Conservation (phyloP, 1,284 basidiomycete genomes). For the Apiotrichum mycotoxinovorans region DNA sequence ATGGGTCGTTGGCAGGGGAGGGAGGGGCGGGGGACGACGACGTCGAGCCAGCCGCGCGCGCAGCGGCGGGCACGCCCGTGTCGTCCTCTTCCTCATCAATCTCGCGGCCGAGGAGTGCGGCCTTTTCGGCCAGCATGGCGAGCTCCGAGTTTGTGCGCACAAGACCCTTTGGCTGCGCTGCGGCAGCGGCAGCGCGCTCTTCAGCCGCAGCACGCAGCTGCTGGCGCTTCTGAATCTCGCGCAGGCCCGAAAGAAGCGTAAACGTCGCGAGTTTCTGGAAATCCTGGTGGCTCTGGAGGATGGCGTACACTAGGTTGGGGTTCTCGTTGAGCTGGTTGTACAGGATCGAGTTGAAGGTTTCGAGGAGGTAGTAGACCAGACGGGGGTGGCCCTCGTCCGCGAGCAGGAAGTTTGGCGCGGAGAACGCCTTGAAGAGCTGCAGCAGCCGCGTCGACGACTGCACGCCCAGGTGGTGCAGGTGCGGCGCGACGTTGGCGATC, state of each 20-base stretch:
- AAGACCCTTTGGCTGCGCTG: conserved; percentile 6
- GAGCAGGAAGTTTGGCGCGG: conserved; percentile 80
- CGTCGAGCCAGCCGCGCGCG: background rate
- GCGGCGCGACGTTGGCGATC: conserved; percentile 80
- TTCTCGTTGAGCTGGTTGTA: conserved; percentile 66
- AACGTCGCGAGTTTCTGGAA: conserved; percentile 88
- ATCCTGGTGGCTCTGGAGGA: conserved; percentile 72
- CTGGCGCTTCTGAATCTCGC: conserved; percentile 74
- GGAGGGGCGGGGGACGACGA: background rate
- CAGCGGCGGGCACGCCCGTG: background rate
- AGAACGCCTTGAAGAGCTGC: conserved; percentile 84
- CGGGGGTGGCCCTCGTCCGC: conserved; percentile 91
- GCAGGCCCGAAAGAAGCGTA: conserved; percentile 72
- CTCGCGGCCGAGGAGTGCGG: conserved; percentile 37
- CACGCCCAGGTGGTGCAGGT: conserved; percentile 75
- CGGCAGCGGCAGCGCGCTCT: conserved; percentile 31
- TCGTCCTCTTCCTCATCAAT: conserved; percentile 26
- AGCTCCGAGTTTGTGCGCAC: conserved; percentile 40
- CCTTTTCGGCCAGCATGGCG: conserved; percentile 46
- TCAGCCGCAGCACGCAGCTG: conserved; percentile 54
- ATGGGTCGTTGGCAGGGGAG: background rate
- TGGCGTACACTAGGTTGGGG: conserved; percentile 79
- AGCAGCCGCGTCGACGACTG: conserved; percentile 75
- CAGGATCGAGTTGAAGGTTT: conserved; percentile 82
- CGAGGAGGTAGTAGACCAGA: conserved; percentile 68